Evolutionary conservation across 495 filamentous ascomycete genomes (phyloP).

Genomic region (Podospora anserina): DNA sequence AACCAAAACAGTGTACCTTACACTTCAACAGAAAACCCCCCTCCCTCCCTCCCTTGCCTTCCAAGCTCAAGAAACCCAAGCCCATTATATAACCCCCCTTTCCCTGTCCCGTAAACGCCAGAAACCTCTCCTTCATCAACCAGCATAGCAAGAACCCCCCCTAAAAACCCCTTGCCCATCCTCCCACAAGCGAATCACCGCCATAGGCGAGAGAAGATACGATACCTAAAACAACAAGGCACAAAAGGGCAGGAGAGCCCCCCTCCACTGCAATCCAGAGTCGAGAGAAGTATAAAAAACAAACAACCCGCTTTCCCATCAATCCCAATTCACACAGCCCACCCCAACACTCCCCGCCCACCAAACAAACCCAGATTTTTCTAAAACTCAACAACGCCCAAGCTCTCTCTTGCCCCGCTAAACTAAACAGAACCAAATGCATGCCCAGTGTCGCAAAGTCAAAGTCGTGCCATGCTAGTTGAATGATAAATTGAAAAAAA

Average conservation of each 20-base stretch:
- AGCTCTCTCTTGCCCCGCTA: conserved; percentile 1
- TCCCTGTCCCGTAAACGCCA: not conserved
- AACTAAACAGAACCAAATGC: not conserved
- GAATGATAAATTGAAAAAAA: not conserved
- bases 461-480: not conserved
- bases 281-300: not conserved
- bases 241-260: not conserved
- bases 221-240: not conserved
- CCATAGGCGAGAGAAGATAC: not conserved
- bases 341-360: not conserved
- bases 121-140: not conserved
- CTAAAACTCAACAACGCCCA: not conserved
- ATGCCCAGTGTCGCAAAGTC: not conserved
- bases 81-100: not conserved
- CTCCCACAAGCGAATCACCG: conserved; percentile 20
- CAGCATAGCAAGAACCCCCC: not conserved
- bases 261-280: not conserved
- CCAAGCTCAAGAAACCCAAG: too few relatives aligned
- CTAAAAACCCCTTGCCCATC: not conserved
- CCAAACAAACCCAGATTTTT: not conserved
- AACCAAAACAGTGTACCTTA: too few relatives aligned
- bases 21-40: too few relatives aligned
- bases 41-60: too few relatives aligned
- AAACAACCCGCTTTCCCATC: not conserved
- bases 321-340: not conserved